phyloP scores from a whole-genome alignment of 176 grass and related monocot species.

The Carex parvula region DNA sequence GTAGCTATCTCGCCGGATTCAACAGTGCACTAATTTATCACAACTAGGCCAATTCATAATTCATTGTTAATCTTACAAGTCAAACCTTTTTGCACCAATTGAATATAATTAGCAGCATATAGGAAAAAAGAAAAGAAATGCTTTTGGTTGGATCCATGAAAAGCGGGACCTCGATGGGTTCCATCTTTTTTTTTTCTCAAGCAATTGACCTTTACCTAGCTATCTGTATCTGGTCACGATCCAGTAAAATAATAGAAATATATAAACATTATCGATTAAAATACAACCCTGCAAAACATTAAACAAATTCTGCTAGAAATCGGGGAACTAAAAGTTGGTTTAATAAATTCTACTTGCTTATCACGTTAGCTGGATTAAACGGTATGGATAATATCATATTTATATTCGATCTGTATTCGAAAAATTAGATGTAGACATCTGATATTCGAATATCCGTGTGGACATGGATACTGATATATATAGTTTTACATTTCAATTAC shows the following conservation, averaged over 20 bases:
- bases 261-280: neutral
- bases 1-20: neutral
- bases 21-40: neutral
- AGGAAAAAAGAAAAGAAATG: neutral
- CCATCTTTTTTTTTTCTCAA: neutral
- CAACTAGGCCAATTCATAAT: neutral
- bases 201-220: too few species aligned
- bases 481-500: too few species aligned
- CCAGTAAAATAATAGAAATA: neutral
- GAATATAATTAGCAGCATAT: neutral
- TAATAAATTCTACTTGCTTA: too few species aligned
- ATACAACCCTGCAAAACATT: too few species aligned
- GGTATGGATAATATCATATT: too few species aligned
- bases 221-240: too few species aligned
- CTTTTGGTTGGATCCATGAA: neutral
- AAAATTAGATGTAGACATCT: too few species aligned
- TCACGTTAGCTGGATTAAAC: too few species aligned
- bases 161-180: neutral
- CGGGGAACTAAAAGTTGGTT: neutral
- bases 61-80: conserved; percentile 5
- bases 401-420: too few species aligned
- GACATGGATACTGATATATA: too few species aligned
- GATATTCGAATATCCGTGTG: too few species aligned
- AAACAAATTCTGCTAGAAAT: neutral
- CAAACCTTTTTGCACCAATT: neutral